phyloP scores from a whole-genome alignment of 805 yeast species.

The Wickerhamiella parazyma region DNA sequence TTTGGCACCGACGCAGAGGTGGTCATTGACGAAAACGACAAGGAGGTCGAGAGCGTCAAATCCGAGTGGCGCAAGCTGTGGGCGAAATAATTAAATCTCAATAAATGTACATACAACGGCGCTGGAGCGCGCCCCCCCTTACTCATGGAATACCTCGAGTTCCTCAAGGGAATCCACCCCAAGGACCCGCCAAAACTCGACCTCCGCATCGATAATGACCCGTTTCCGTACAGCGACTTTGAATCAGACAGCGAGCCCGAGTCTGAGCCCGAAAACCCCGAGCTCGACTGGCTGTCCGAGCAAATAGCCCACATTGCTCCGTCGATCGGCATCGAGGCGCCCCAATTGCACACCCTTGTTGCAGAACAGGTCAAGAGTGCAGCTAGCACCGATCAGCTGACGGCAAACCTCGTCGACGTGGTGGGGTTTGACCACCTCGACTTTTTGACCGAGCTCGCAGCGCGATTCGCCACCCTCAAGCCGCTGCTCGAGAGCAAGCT shows the following conservation, averaged over 20 bases:
- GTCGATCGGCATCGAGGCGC: background rate
- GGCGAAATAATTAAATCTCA: background rate
- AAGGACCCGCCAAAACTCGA: background rate
- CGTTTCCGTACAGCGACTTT: slow-evolving; percentile 6
- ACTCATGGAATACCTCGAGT: background rate
- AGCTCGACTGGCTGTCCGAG: slow-evolving; percentile 3
- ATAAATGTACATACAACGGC: background rate
- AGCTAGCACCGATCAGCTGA: slow-evolving; percentile 10
- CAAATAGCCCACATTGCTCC: slow-evolving; percentile 4
- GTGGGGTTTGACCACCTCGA: slow-evolving; percentile 82
- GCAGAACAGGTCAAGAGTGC: background rate
- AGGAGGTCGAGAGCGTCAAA: slow-evolving; percentile 3
- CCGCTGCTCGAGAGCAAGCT: slow-evolving; percentile 23
- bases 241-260: slow-evolving; percentile 1
- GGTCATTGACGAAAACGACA: slow-evolving; percentile 14
- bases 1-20: slow-evolving; percentile 46
- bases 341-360: background rate
- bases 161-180: background rate
- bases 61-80: slow-evolving; percentile 2
- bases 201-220: slow-evolving; percentile 4
- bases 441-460: slow-evolving; percentile 51
- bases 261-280: background rate
- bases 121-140: background rate
- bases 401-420: slow-evolving; percentile 44
- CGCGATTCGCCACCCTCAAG: slow-evolving; percentile 18